Evolutionary conservation across 805 yeast species (phyloP), one percentile per base, ranked within the genome.

Genomic region (Nakazawaea peltata): DNA sequence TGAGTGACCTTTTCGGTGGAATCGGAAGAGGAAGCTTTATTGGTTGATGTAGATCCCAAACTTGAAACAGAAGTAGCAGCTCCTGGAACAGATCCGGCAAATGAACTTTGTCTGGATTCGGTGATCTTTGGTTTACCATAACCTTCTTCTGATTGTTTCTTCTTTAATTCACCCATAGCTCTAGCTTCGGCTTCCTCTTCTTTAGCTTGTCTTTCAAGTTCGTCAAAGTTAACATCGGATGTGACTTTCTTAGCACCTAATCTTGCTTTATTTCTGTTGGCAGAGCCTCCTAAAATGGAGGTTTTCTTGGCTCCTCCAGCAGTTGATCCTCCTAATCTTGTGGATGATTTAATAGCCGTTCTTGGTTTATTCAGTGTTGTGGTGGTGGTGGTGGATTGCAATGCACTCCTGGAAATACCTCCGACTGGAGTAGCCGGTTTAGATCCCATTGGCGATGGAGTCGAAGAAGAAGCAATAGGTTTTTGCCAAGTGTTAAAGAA

Each of bases 401-500:
- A 44, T 33, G 51, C 46, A 28, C 50, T 43, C 22, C 36, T 27
- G 32, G 33, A 17, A 4, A 28, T 9, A 44, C 38, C 40, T 28
- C 44, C 46, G 12, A 45, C 35, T 13, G 77, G 77, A 2, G 77
- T 69, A 19, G 53, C 51, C 25, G 62, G 59, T 37, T 62, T 54
- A 4, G 74, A 67, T 2, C 62, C 62, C 41, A 70, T 43, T 11
- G 79, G 77, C 4, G 75, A 67, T 19, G 57, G 54, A 4, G 57
- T 49, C 10, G 75, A 61, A 4, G 79, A 59, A 13, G 71, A 58
- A 18, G 69, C 58, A 29, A 65, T 59, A n/a, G 95, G 86, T 51
- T 85, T 85, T 39, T 84, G 85, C 92, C 95, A 88, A 53, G 77
- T 80, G 36, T 92, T 72, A 61, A 92, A 92, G 57, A 92, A 92